Percentiles rank a stretch among this genome's conserved stretches.
Conservation (phyloP, 2,329 filamentous ascomycete genomes). For the Cladosporium colombiae region DNA sequence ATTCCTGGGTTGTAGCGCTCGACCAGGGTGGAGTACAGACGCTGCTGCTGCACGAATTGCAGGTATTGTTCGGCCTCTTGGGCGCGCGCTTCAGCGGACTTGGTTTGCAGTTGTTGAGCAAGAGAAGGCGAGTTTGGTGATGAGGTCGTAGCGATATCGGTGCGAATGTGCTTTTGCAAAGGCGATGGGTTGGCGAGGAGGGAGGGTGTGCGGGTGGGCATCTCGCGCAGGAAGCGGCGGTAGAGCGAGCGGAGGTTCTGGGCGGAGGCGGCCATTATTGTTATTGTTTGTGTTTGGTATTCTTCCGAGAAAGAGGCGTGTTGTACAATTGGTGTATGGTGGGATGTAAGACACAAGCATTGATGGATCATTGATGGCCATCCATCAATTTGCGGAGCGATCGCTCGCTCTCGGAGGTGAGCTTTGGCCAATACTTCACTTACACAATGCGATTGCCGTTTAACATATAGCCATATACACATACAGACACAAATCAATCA, state of each 20-base stretch:
- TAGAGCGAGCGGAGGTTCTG: constrained; percentile 73
- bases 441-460: constrained; percentile 2
- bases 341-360: neutral
- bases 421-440: constrained; percentile 19
- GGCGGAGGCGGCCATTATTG: constrained; percentile 40
- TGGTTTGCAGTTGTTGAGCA: constrained; percentile 12
- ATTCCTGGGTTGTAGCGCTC: constrained; percentile 95
- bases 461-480: neutral
- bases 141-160: constrained; percentile 53
- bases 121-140: constrained; percentile 41
- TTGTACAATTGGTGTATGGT: neutral
- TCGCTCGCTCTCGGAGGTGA: constrained; percentile 8
- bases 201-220: constrained; percentile 66
- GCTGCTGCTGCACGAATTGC: constrained; percentile 80
- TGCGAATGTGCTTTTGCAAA: constrained; percentile 69
- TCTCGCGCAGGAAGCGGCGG: constrained; percentile 83
- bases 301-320: neutral
- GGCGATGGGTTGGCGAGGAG: constrained; percentile 61
- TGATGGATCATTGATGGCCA: neutral
- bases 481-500: constrained; percentile 8
- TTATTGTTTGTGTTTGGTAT: neutral
- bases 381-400: constrained; percentile 11
- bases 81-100: constrained; percentile 27
- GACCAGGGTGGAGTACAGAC: constrained; percentile 75
- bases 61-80: constrained; percentile 75